Percentiles rank a stretch among this genome's conserved stretches.
These are phyloP conservation scores for Phialocephala subalpina DNA, from an alignment of 2,329 filamentous ascomycete genomes.

Conservation along the genomic window DNA sequence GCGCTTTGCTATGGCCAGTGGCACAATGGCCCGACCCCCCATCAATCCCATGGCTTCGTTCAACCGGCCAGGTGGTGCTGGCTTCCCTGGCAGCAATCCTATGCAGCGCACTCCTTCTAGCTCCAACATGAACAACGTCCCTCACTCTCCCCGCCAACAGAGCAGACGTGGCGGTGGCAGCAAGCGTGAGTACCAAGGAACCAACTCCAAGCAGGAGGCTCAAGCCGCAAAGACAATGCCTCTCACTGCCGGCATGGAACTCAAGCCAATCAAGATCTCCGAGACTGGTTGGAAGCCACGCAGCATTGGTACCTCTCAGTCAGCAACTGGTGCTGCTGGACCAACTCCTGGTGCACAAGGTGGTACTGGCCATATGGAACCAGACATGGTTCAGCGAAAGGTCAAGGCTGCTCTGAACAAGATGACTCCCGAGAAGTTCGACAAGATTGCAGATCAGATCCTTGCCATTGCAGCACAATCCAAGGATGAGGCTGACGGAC, in stretches of 20 bases:
- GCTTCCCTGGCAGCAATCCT: conserved; percentile 65
- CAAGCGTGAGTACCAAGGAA: conserved; percentile 59
- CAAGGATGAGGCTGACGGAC: conserved; percentile 92
- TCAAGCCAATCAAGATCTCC: conserved; percentile 80
- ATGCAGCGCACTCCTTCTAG: conserved; percentile 73
- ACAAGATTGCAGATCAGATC: conserved; percentile 93
- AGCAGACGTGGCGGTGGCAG: conserved; percentile 71
- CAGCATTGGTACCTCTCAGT: conserved; percentile 62
- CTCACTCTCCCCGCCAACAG: conserved; percentile 73
- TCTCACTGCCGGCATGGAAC: conserved; percentile 81
- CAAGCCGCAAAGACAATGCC: conserved; percentile 89
- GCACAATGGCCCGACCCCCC: conserved; percentile 57
- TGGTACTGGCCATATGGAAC: conserved; percentile 72
- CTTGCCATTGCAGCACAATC: conserved; percentile 92
- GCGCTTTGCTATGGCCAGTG: conserved; percentile 73
- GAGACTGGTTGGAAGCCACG: conserved; percentile 89
- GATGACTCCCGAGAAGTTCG: conserved; percentile 99
- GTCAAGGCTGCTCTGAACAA: conserved; percentile 99
- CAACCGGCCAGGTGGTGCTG: conserved; percentile 63
- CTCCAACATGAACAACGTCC: conserved; percentile 63
- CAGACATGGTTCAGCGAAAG: conserved; percentile 96
- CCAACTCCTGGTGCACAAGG: conserved; percentile 54
- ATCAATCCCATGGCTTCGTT: conserved; percentile 67
- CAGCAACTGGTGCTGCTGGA: conserved; percentile 48
- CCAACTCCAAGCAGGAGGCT: conserved; percentile 62